Evolutionary conservation across 2,329 filamentous ascomycete genomes (phyloP).

Genomic region (Exophiala calicioides): DNA sequence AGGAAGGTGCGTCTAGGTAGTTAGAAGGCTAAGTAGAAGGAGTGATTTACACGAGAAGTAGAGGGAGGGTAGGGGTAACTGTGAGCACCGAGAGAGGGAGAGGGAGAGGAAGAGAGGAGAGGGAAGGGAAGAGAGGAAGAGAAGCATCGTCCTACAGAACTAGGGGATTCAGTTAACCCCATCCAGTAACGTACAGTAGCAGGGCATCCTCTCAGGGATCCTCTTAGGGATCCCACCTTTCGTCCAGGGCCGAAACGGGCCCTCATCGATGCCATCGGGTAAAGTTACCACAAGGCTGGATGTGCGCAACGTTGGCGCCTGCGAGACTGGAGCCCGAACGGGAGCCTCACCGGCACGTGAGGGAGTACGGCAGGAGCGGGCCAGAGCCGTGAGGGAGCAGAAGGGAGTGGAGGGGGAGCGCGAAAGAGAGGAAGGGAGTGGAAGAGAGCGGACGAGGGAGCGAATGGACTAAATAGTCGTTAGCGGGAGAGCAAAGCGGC

Average conservation of each 20-base stretch:
- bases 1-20: slow-evolving; percentile 17
- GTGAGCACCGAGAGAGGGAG: slow-evolving; percentile 16
- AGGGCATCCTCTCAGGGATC: slow-evolving; percentile 8
- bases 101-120: slow-evolving; percentile 15
- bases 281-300: slow-evolving; percentile 16
- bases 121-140: slow-evolving; percentile 13
- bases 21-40: slow-evolving; percentile 18
- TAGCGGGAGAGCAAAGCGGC: slow-evolving; percentile 30
- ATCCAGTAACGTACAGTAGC: slow-evolving; percentile 11
- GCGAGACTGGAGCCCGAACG: slow-evolving; percentile 18
- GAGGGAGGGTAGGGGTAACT: slow-evolving; percentile 17
- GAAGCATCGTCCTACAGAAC: slow-evolving; percentile 16
- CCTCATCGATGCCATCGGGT: slow-evolving; percentile 14
- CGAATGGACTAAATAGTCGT: slow-evolving; percentile 28
- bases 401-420: slow-evolving; percentile 12
- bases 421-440: slow-evolving; percentile 13
- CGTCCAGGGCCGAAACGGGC: slow-evolving; percentile 16
- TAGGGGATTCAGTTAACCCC: slow-evolving; percentile 16
- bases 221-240: slow-evolving; percentile 4
- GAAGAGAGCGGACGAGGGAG: slow-evolving; percentile 26
- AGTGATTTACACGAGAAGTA: slow-evolving; percentile 18
- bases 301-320: slow-evolving; percentile 14
- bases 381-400: slow-evolving; percentile 20
- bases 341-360: slow-evolving; percentile 13
- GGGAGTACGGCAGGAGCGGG: slow-evolving; percentile 14